Evolutionary conservation across 768 basidiomycete genomes (phyloP).

Genomic region (Hypholoma sublateritium): DNA sequence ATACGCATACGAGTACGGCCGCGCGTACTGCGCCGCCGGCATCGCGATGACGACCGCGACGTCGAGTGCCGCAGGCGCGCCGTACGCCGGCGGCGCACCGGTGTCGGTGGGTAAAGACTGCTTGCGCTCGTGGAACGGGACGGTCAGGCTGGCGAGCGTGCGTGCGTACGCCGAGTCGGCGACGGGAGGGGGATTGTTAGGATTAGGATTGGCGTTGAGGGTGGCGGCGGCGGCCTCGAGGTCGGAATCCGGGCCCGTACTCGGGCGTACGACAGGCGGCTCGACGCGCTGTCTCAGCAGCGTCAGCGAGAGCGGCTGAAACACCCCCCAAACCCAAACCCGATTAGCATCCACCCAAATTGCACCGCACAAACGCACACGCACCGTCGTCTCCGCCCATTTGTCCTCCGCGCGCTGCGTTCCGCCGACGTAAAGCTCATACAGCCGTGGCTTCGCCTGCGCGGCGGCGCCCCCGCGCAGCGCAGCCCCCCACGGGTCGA

Average conservation of each 20-base stretch:
- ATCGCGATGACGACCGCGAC: slow-evolving; percentile 48
- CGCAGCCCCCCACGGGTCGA: slow-evolving; percentile 14
- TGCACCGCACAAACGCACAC: slow-evolving; percentile 1
- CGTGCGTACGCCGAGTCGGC: background rate
- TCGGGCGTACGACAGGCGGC: background rate
- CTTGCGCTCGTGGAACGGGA: slow-evolving; percentile 8
- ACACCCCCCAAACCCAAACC: background rate
- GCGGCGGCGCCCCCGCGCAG: slow-evolving; percentile 1
- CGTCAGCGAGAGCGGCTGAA: slow-evolving; percentile 24
- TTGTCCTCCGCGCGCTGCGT: slow-evolving; percentile 1
- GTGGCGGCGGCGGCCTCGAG: background rate
- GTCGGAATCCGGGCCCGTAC: background rate
- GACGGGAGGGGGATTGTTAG: background rate
- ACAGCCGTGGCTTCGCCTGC: slow-evolving; percentile 13
- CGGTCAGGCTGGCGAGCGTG: background rate
- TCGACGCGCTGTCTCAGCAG: slow-evolving; percentile 9
- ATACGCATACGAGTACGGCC: background rate
- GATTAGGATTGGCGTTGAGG: background rate
- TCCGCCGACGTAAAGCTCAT: slow-evolving; percentile 4
- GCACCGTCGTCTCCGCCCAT: slow-evolving; percentile 24
- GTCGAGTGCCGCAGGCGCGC: slow-evolving; percentile 23
- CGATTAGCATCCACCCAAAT: background rate
- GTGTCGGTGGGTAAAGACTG: background rate
- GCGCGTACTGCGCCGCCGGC: slow-evolving; percentile 28
- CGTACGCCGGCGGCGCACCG: background rate